phyloP scores from a whole-genome alignment of 2,329 filamentous ascomycete genomes.

The Harringtonia lauricola region DNA sequence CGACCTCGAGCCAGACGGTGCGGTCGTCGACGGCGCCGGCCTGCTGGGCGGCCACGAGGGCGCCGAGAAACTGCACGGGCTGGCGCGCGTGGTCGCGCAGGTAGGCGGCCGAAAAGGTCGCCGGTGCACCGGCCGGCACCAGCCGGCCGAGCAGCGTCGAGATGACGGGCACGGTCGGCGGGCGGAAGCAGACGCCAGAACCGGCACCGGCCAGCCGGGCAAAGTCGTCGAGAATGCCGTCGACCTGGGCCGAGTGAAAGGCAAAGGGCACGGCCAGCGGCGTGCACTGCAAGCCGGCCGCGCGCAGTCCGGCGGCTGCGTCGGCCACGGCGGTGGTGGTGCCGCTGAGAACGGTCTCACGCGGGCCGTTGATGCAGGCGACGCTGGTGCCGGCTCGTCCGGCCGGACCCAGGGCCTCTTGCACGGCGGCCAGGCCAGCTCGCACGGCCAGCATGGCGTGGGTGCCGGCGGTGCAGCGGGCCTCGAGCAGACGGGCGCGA shows the following conservation, averaged over 20 bases:
- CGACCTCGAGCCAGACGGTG: conserved; percentile 62
- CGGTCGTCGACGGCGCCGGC: conserved; percentile 51
- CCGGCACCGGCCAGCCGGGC: conserved; percentile 29
- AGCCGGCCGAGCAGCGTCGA: conserved; percentile 56
- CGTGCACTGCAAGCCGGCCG: conserved; percentile 28
- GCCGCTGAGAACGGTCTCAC: conserved; percentile 61
- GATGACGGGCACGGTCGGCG: conserved; percentile 48
- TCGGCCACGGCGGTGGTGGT: conserved; percentile 27
- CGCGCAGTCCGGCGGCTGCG: conserved; percentile 27
- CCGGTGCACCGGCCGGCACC: conserved; percentile 37
- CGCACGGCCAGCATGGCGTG: conserved; percentile 47
- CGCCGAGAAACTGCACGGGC: conserved; percentile 57
- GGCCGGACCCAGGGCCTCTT: conserved; percentile 31
- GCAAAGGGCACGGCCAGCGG: conserved; percentile 39
- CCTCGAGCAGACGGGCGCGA: conserved; percentile 53
- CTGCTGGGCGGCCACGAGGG: conserved; percentile 46
- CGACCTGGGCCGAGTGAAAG: conserved; percentile 42
- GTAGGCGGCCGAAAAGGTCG: conserved; percentile 47
- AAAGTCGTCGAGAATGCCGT: conserved; percentile 47
- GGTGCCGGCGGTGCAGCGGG: conserved; percentile 53
- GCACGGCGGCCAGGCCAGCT: conserved; percentile 38
- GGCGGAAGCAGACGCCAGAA: conserved; percentile 28
- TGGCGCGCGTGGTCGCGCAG: conserved; percentile 55
- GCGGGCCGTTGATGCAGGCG: conserved; percentile 66
- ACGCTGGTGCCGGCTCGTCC: conserved; percentile 33